These are phyloP conservation scores for Noccaea caerulescens DNA, from an alignment of 345 rosid genomes.

Conservation along the genomic window DNA sequence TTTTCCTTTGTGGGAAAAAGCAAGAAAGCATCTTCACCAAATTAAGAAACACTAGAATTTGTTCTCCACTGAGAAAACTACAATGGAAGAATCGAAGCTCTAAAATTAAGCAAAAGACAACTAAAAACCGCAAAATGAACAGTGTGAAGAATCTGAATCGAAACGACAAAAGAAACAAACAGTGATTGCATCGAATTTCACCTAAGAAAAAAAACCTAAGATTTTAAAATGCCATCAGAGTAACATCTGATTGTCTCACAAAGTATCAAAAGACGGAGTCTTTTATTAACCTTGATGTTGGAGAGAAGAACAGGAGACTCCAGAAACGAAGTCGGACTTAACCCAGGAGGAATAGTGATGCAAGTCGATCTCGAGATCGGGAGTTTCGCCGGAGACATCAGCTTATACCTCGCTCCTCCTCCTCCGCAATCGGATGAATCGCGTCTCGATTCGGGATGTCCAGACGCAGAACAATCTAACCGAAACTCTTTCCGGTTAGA, in stretches of 20 bases:
- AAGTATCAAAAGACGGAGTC: neutral
- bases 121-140: neutral
- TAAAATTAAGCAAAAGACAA: neutral
- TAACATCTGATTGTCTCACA: neutral
- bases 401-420: slow-evolving; percentile 84
- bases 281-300: slow-evolving; percentile 67
- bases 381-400: slow-evolving; percentile 94
- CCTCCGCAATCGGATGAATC: slow-evolving; percentile 14
- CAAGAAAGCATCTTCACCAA: slow-evolving; percentile 19
- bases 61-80: slow-evolving; percentile 7
- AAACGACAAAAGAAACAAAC: neutral
- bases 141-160: slow-evolving; percentile 15
- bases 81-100: slow-evolving; percentile 13
- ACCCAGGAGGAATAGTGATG: slow-evolving; percentile 80
- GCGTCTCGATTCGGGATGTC: slow-evolving; percentile 36
- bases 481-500: slow-evolving; percentile 33
- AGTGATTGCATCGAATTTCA: neutral
- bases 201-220: neutral
- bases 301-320: slow-evolving; percentile 96
- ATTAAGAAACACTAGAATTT: slow-evolving; percentile 23
- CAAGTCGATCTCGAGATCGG: slow-evolving; percentile 89
- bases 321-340: slow-evolving; percentile 86
- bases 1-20: slow-evolving; percentile 2
- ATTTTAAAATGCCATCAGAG: slow-evolving; percentile 22
- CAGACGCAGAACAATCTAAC: slow-evolving; percentile 20